phyloP scores from a whole-genome alignment of 495 filamentous ascomycete species.

The Cairneyella variabilis region DNA sequence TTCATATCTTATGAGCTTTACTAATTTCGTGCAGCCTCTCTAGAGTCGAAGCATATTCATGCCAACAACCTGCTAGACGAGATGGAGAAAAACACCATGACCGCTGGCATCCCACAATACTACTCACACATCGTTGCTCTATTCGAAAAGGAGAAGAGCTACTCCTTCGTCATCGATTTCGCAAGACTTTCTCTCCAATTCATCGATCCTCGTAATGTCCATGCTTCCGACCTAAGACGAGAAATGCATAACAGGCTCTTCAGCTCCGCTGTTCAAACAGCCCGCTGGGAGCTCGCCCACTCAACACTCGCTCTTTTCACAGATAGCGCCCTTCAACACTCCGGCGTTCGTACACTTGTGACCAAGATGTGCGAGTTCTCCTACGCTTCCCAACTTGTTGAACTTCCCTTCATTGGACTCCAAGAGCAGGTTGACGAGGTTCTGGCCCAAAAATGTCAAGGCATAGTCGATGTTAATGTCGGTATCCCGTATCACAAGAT shows the following conservation, averaged over 20 bases:
- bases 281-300: conserved; percentile 78
- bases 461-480: conserved; percentile 51
- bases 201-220: conserved; percentile 25
- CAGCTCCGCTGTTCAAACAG: conserved; percentile 69
- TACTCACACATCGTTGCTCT: conserved; percentile 81
- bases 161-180: conserved; percentile 81
- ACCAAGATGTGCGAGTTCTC: conserved; percentile 65
- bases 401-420: conserved; percentile 73
- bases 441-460: conserved; percentile 58
- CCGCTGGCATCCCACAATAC: conserved; percentile 74
- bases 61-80: conserved; percentile 62
- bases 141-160: conserved; percentile 71
- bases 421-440: conserved; percentile 73
- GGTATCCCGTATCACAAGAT: conserved; percentile 72
- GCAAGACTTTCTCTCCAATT: conserved; percentile 74
- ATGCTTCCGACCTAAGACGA: conserved; percentile 32
- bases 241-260: conserved; percentile 83
- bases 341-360: conserved; percentile 62
- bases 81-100: conserved; percentile 67
- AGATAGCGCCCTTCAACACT: conserved; percentile 60
- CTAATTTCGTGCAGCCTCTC: conserved; percentile 18
- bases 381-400: conserved; percentile 63
- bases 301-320: conserved; percentile 69
- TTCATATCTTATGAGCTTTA: neutral
- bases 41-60: conserved; percentile 28